Evolutionary conservation across 2,329 filamentous ascomycete genomes (phyloP), one percentile per base, ranked within the genome.

Genomic region (Colletotrichum siamense): DNA sequence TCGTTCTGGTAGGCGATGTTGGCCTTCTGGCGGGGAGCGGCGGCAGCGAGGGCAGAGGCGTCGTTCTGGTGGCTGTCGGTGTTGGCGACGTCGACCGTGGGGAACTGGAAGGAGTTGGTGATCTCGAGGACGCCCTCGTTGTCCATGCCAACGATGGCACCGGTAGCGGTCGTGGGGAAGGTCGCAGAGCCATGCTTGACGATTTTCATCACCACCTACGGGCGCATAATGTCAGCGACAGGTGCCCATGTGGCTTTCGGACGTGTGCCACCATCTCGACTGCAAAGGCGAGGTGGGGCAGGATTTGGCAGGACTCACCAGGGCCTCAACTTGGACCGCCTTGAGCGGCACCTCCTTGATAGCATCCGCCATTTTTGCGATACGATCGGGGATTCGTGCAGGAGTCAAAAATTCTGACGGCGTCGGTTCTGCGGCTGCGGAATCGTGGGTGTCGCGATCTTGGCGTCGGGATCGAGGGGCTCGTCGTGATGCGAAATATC

Each of bases 81-180:
- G 78, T 91, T 87, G 79, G 92, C 90, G 81, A 93, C 87, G 80
- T 98, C 96, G 85, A 95, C 89, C 71, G 95, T 93, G 71, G 97
- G 97, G 89, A 98, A 98, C 57, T 96, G 94, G 88, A 99, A 99
- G 79, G 92, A 92, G 90, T 99, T 99, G 81, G 97, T 99, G 87
- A 99, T 90, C 88, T 99, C 94, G 78, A 99, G 92, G 76, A 93
- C 90, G 79, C 92, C 92, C 79, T 94, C 92, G 82, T 92, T 92
- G 86, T 99, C 96, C 95, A 99, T 96, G 81, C 97, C 97, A 77
- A 98, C 96, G 77, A 98, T 92, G 78, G 94, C 95, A 78, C 96
- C 96, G 72, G 96, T 98, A 73, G 96, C 95, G 73, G 93, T 93
- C 69, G 95, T 96, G 65, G 96, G 96, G 88, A 98, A 98, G 71